phyloP scores from a whole-genome alignment of 2,329 filamentous ascomycete genomes.

The Claviceps maximensis region DNA sequence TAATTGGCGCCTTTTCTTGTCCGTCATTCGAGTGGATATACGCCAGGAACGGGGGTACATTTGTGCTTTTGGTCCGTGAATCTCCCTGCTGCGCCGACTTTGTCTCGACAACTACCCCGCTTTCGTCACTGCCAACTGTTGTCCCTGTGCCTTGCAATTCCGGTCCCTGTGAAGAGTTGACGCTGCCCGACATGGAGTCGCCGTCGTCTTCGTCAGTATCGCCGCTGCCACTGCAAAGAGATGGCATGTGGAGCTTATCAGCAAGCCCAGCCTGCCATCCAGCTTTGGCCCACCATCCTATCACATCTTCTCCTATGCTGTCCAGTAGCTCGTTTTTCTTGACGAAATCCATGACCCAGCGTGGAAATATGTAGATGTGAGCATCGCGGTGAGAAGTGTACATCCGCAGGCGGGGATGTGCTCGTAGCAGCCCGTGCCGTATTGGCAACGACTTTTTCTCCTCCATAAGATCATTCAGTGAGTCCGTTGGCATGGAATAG shows the following conservation, averaged over 20 bases:
- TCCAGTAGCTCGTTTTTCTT: slow-evolving; percentile 69
- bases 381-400: slow-evolving; percentile 77
- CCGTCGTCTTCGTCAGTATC: slow-evolving; percentile 24
- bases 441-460: slow-evolving; percentile 60
- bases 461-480: slow-evolving; percentile 70
- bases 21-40: slow-evolving; percentile 58
- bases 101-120: not conserved
- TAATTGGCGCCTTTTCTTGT: slow-evolving; percentile 41
- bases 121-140: not conserved
- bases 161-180: slow-evolving; percentile 14
- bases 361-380: slow-evolving; percentile 88
- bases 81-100: not conserved
- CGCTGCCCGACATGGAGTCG: slow-evolving; percentile 17
- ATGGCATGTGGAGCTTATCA: slow-evolving; percentile 60
- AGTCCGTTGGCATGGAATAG: slow-evolving; percentile 80
- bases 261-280: slow-evolving; percentile 75
- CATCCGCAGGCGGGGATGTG: slow-evolving; percentile 65
- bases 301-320: slow-evolving; percentile 78
- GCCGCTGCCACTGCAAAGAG: slow-evolving; percentile 36
- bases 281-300: slow-evolving; percentile 93
- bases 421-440: slow-evolving; percentile 61
- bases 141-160: slow-evolving; percentile 9
- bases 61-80: slow-evolving; percentile 6
- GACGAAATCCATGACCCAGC: slow-evolving; percentile 80
- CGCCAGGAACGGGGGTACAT: slow-evolving; percentile 61